phyloP scores from a whole-genome alignment of 164 flowering plant genomes.

The Santalum album region DNA sequence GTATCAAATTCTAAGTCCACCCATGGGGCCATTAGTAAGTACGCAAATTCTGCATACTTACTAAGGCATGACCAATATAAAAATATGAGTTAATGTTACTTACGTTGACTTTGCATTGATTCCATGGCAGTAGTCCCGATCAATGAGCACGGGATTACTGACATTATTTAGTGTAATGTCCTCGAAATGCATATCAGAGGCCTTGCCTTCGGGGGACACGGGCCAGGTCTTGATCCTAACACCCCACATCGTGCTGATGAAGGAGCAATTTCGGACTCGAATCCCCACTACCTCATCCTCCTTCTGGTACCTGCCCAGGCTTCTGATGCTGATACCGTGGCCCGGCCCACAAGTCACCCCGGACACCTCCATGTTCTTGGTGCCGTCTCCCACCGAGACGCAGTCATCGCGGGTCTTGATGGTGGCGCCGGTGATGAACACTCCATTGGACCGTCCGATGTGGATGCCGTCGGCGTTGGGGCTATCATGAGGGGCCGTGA shows the following conservation, averaged over 20 bases:
- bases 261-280: conserved; percentile 11
- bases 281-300: conserved; percentile 16
- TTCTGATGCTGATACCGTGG: conserved; percentile 36
- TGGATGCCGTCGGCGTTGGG: conserved; percentile 43
- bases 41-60: no score
- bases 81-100: background rate
- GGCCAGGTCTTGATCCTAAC: conserved; percentile 30
- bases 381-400: conserved; percentile 30
- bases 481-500: conserved; percentile 26
- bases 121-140: conserved; percentile 26
- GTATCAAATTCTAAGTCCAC: no score
- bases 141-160: conserved; percentile 26
- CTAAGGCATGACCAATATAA: no score
- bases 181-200: conserved; percentile 12
- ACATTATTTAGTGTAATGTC: conserved; percentile 14
- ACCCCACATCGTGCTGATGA: conserved; percentile 18
- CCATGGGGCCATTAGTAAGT: no score
- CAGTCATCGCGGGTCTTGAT: conserved; percentile 39
- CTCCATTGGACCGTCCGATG: conserved; percentile 9
- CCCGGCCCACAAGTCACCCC: conserved; percentile 33
- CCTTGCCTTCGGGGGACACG: conserved; percentile 2
- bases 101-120: conserved; percentile 24
- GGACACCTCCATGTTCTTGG: conserved; percentile 12
- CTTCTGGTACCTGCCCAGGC: conserved; percentile 21
- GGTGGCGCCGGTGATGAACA: conserved; percentile 9